These are phyloP conservation scores for Pulveroboletus sp. DNA, from an alignment of 768 basidiomycete species.

Conservation along the genomic window DNA sequence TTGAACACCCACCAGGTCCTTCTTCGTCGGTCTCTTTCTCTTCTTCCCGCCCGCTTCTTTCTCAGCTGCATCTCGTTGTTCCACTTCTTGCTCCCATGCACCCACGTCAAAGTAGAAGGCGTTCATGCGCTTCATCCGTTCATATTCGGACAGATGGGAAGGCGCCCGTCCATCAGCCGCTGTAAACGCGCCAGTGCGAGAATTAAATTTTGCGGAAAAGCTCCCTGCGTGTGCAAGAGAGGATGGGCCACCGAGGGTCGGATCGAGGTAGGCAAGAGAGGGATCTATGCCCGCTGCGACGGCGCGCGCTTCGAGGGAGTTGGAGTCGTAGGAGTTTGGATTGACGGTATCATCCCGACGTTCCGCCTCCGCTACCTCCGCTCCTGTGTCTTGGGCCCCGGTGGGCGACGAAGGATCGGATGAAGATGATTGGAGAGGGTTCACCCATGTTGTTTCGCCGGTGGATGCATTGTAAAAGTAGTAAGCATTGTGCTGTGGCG, in stretches of 20 bases:
- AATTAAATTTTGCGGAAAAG: constrained; percentile 73
- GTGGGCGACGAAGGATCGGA: constrained; percentile 23
- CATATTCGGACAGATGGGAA: constrained; percentile 74
- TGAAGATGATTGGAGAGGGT: constrained; percentile 55
- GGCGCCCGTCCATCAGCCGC: constrained; percentile 67
- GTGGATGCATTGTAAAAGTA: constrained; percentile 81
- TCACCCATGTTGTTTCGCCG: constrained; percentile 80
- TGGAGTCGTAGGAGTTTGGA: constrained; percentile 28
- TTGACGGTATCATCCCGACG: constrained; percentile 11
- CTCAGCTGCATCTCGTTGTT: constrained; percentile 41
- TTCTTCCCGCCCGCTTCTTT: constrained; percentile 64
- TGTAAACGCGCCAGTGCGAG: constrained; percentile 76
- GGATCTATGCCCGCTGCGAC: constrained; percentile 82
- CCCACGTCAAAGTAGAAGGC: constrained; percentile 83
- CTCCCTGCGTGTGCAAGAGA: constrained; percentile 37
- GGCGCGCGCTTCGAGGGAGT: constrained; percentile 67
- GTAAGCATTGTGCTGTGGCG: constrained; percentile 74
- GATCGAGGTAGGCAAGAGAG: constrained; percentile 76
- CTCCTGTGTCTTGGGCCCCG: constrained; percentile 14
- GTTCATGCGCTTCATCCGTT: constrained; percentile 78
- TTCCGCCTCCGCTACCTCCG: constrained; percentile 24
- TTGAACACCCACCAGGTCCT: constrained; percentile 65
- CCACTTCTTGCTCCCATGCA: constrained; percentile 75
- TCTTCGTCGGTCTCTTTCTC: constrained; percentile 76
- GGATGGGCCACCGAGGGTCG: constrained; percentile 48